Evolutionary conservation across 768 basidiomycete genomes (phyloP).

Genomic region (Tulasnella sp.): DNA sequence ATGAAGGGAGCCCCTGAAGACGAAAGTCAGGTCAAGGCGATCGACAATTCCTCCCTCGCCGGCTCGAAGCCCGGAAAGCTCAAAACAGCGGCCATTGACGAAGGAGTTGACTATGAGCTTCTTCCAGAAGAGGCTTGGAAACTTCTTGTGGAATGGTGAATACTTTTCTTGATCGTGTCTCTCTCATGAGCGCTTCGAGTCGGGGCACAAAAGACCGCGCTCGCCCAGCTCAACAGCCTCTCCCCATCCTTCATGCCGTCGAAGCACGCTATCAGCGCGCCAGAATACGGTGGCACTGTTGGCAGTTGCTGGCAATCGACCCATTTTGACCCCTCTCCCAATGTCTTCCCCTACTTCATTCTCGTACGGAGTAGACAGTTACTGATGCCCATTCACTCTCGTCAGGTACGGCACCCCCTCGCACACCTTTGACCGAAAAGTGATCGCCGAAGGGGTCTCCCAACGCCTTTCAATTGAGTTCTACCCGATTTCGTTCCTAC

Average conservation of each 20-base stretch:
- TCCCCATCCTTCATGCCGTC: not conserved
- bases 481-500: slow-evolving; percentile 61
- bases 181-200: not conserved
- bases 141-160: slow-evolving; percentile 65
- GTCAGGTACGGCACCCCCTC: slow-evolving; percentile 69
- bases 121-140: slow-evolving; percentile 72
- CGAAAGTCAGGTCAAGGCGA: slow-evolving; percentile 70
- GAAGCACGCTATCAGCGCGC: not conserved
- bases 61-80: slow-evolving; percentile 49
- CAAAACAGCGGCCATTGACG: slow-evolving; percentile 20
- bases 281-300: not conserved
- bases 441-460: slow-evolving; percentile 56
- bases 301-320: not conserved
- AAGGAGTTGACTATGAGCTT: slow-evolving; percentile 59
- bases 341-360: not conserved
- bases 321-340: not conserved
- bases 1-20: slow-evolving; percentile 38
- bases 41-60: slow-evolving; percentile 68
- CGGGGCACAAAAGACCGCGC: not conserved
- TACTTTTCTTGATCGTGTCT: slow-evolving; percentile 30
- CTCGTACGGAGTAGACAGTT: not conserved
- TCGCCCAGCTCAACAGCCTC: not conserved
- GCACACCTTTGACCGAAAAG: slow-evolving; percentile 58
- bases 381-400: slow-evolving; percentile 22
- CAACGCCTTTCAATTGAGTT: slow-evolving; percentile 63